Percentiles rank a stretch among this genome's conserved stretches.
These are phyloP conservation scores for Xerocomellus chrysenteron DNA, from an alignment of 768 basidiomycete genomes.

Conservation along the genomic window DNA sequence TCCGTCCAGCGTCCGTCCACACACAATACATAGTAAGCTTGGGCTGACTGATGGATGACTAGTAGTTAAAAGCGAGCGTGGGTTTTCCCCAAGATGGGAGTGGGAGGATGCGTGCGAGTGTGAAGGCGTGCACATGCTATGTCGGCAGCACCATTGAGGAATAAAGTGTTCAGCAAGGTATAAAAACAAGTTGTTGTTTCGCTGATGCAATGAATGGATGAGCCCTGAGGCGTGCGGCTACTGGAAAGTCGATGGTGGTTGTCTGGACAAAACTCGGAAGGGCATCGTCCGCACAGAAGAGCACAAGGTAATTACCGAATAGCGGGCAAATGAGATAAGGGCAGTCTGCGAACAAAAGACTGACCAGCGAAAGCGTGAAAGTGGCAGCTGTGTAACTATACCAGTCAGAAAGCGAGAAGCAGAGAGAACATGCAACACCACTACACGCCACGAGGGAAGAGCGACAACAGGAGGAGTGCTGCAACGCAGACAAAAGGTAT, in stretches of 20 bases:
- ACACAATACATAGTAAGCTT: conserved; percentile 23
- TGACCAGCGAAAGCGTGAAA: conserved; percentile 24
- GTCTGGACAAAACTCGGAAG: conserved; percentile 16
- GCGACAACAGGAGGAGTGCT: conserved; percentile 31
- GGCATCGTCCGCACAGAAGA: conserved; percentile 22
- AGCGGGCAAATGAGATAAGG: conserved; percentile 25
- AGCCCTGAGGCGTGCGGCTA: conserved; percentile 18
- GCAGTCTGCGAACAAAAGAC: conserved; percentile 26
- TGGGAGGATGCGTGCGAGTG: neutral
- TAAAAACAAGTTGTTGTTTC: conserved; percentile 18
- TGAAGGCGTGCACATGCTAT: conserved; percentile 8
- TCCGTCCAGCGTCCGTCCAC: conserved; percentile 29
- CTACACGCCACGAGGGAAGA: conserved; percentile 27
- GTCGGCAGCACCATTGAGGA: conserved; percentile 14
- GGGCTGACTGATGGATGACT: conserved; percentile 7
- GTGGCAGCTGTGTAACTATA: conserved; percentile 27
- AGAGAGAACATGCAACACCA: conserved; percentile 27
- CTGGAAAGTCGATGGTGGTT: conserved; percentile 17
- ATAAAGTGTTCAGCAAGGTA: conserved; percentile 25
- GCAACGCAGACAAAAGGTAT: conserved; percentile 33
- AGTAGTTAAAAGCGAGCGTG: conserved; percentile 24
- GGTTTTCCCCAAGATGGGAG: conserved; percentile 4
- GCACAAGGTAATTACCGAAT: conserved; percentile 31
- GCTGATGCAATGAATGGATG: conserved; percentile 29
- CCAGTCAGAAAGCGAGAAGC: conserved; percentile 34